Evolutionary conservation across 2,329 filamentous ascomycete genomes (phyloP), one percentile per base, ranked within the genome.

Genomic region (Monilinia vaccinii-corymbosi): DNA sequence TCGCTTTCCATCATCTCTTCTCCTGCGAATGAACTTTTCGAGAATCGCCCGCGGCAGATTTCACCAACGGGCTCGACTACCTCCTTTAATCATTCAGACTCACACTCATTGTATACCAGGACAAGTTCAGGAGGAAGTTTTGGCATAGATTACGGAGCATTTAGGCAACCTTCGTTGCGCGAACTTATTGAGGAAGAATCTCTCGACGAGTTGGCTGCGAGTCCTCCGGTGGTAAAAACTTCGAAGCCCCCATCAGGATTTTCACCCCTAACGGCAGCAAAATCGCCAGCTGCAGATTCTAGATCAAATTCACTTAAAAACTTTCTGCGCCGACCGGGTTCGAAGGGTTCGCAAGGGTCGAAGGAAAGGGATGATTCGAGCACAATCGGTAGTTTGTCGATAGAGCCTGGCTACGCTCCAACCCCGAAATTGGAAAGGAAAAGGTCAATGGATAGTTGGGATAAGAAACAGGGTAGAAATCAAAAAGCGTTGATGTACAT

Each of bases 171-270:
- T 5, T 75, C 77, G 21, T 74, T 78, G 36, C 78, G 78, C 56
- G 77, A 82, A 21, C 69, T 79, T 14, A 70, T 76, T 48, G 76
- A 81, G 52, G 76, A 79, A 40, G 71, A 74, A 61, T 76, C 79
- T 13, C 73, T 85, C 64, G 80, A 85, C 73, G 81, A 86, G 58
- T 75, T 85, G 48, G 79, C 84, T 34, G 83, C 84, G 25, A 76
- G 77, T 51, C 76, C 90, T 14, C 91, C 91, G 21, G 82, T 93
- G 58, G 82, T 95, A 67, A 86, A 87, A 64, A 96, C 92, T 36
- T 83, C 90, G 36, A 92, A 92, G 72, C 87, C 86, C 9, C 89
- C 89, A 0, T 90, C 88, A 55, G 89, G 88, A 58, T 83, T 85
- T 68, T 91, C 88, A 31, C 75, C 85, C 21, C 75, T 89, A 56